Evolutionary conservation across 2,329 filamentous ascomycete genomes (phyloP), one percentile per base, ranked within the genome.

Genomic region (Akanthomyces lecanii): DNA sequence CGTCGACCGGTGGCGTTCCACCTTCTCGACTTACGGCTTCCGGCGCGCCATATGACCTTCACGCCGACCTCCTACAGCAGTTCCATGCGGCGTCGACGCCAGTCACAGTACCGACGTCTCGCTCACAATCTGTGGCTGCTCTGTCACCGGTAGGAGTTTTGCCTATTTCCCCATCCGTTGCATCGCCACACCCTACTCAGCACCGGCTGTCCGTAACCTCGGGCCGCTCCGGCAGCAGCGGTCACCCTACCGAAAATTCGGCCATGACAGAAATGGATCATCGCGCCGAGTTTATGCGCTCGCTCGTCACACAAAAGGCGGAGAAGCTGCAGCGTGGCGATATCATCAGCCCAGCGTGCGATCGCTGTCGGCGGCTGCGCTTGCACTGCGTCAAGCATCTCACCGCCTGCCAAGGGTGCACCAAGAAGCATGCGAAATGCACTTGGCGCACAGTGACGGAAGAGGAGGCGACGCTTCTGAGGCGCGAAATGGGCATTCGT

Each of bases 361-460:
- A 96, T 72, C 82, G 91, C 44, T 96, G 92, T 72, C 83, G 92
- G 51, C 83, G 92, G 36, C 79, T 96, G 18, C 87, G 90, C 67
- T 90, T 92, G 77, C 86, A 91, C 63, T 96, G 92, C 66, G 79
- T 93, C 54, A 96, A 96, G 75, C 90, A 96, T 66, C 79, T 95
- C 45, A 96, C 91, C 0, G 91, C 91, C 10, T 96, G 92, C 71
- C 86, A 89, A 74, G 91, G 91, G 25, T 96, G 92, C 74, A 96
- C 92, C 0, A 93, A 91, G 73, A 96, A 96, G 73, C 92, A 96
- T 72, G 91, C 91, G 23, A 93, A 92, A 70, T 96, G 92, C 73
- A 88, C 87, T 16, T 96, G 92, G 92, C 90, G 88, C 67, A 86
- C 89, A 51, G 85, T 95, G n/a, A 87, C 85, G 18, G 86, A 91